phyloP scores from a whole-genome alignment of 2,329 filamentous ascomycete species.

The Coleophoma cylindrospora region DNA sequence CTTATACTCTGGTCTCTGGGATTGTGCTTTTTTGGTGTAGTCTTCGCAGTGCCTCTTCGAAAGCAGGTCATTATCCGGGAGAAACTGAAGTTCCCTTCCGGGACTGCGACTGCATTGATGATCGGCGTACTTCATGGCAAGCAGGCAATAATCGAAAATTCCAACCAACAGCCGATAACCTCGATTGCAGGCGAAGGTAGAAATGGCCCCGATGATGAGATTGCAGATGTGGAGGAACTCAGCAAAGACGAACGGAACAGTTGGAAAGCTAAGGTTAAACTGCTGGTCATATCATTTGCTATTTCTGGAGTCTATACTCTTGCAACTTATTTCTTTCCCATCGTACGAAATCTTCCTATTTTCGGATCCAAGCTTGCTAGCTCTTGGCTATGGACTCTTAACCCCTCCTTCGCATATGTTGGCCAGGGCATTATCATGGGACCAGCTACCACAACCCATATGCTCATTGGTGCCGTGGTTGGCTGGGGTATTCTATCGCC shows the following conservation, averaged over 20 bases:
- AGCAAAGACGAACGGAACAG: slow-evolving; percentile 17
- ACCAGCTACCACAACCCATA: slow-evolving; percentile 88
- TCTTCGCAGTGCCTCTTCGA: slow-evolving; percentile 88
- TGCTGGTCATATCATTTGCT: slow-evolving; percentile 49
- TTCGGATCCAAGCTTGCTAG: slow-evolving; percentile 71
- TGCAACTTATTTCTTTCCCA: slow-evolving; percentile 83
- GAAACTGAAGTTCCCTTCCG: slow-evolving; percentile 88
- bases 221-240: slow-evolving; percentile 18
- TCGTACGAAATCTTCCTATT: slow-evolving; percentile 79
- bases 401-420: slow-evolving; percentile 94
- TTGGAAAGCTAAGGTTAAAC: slow-evolving; percentile 26
- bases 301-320: slow-evolving; percentile 67
- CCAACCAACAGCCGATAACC: slow-evolving; percentile 7
- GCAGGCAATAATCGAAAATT: slow-evolving; percentile 27
- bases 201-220: slow-evolving; percentile 5
- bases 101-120: slow-evolving; percentile 90
- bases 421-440: slow-evolving; percentile 99
- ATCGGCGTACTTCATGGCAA: slow-evolving; percentile 83
- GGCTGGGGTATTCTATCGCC: slow-evolving; percentile 92
- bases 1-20: slow-evolving; percentile 88
- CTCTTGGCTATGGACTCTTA: slow-evolving; percentile 91
- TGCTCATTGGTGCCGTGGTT: slow-evolving; percentile 83
- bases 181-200: background rate
- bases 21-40: slow-evolving; percentile 92
- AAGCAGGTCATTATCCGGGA: slow-evolving; percentile 91